Conservation (phyloP, 768 basidiomycete genomes). For the Macrolepiota albuminosa region DNA sequence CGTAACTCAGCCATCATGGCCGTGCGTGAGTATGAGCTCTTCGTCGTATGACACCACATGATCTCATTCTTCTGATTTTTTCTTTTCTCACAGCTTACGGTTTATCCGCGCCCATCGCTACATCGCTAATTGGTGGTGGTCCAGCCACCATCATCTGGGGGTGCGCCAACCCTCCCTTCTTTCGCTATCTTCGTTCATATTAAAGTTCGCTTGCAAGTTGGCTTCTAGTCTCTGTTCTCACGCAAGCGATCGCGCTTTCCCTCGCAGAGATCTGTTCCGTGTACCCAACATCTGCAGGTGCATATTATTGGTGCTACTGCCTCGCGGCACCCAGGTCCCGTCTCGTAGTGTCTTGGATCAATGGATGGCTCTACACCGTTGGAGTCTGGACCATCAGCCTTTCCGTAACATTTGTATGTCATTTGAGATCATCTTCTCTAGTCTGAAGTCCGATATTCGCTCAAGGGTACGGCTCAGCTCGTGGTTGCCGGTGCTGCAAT, state of each 20-base stretch:
- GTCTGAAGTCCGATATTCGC: neutral
- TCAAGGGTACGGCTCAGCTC: slow-evolving; percentile 35
- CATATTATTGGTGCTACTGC: slow-evolving; percentile 65
- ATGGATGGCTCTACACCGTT: slow-evolving; percentile 65
- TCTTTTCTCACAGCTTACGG: slow-evolving; percentile 39
- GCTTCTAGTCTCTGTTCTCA: slow-evolving; percentile 45
- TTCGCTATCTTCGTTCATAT: neutral
- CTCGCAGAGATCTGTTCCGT: slow-evolving; percentile 56
- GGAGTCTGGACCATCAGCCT: slow-evolving; percentile 68
- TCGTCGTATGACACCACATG: neutral
- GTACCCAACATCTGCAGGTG: slow-evolving; percentile 58
- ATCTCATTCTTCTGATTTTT: neutral
- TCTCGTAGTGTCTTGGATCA: slow-evolving; percentile 56
- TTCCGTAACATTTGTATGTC: slow-evolving; percentile 55
- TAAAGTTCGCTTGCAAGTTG: slow-evolving; percentile 28
- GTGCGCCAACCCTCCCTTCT: slow-evolving; percentile 20
- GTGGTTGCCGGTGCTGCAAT: slow-evolving; percentile 55
- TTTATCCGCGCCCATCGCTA: slow-evolving; percentile 52
- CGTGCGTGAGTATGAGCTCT: slow-evolving; percentile 41
- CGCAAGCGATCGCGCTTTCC: slow-evolving; percentile 46
- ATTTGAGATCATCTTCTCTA: neutral
- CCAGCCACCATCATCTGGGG: slow-evolving; percentile 58
- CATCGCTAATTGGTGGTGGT: slow-evolving; percentile 49
- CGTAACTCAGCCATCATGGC: slow-evolving; percentile 48
- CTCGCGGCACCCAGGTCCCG: slow-evolving; percentile 48